A percentile compares a stretch with the other conserved stretches of the same genome.
phyloP scores from a whole-genome alignment of 257 asterid species.

The Solanum gracilifrons region DNA sequence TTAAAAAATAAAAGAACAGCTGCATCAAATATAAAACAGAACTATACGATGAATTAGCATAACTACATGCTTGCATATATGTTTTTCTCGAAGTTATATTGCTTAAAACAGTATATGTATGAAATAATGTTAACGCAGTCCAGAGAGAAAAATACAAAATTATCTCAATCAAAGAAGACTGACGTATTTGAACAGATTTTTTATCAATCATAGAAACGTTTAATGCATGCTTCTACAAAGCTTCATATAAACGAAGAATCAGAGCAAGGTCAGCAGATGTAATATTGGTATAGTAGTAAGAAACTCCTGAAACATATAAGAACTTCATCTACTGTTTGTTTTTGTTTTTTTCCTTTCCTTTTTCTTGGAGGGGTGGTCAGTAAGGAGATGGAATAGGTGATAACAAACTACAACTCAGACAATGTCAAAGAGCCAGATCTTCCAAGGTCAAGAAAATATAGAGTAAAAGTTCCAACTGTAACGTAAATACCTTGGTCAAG shows the following conservation, averaged over 20 bases:
- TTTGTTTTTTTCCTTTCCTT: background rate
- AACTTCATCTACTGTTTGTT: background rate
- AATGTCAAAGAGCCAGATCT: background rate
- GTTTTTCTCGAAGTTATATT: background rate
- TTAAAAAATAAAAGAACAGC: constrained; percentile 13
- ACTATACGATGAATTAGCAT: background rate
- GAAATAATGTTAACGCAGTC: background rate
- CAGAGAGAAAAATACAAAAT: background rate
- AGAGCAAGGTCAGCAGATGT: background rate
- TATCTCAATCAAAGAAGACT: background rate
- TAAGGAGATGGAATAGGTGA: background rate
- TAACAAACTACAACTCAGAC: background rate
- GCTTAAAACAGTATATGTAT: background rate
- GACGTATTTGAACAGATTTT: background rate
- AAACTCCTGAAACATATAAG: background rate
- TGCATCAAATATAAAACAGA: constrained; percentile 10
- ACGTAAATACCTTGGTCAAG: constrained; percentile 69
- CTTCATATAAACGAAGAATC: background rate
- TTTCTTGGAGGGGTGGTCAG: background rate
- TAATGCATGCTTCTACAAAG: background rate
- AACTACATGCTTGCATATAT: background rate
- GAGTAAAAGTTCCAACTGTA: background rate
- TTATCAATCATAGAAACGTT: background rate
- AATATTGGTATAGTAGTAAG: background rate
- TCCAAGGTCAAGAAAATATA: background rate